phyloP scores from a whole-genome alignment of 768 basidiomycete genomes.

The Wakefieldia striispora region DNA sequence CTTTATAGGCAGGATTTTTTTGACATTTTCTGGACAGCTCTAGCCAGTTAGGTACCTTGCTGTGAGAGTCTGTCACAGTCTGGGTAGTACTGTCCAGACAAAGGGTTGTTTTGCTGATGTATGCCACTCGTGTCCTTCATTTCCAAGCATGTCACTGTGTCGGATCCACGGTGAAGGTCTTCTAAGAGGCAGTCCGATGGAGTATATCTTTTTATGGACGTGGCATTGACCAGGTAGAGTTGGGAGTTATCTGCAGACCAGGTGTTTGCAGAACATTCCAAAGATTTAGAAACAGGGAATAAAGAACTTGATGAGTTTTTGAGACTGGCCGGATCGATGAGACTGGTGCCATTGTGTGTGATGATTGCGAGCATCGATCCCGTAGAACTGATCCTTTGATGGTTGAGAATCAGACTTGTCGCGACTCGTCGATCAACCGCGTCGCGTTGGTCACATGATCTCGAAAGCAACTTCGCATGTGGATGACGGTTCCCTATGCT shows the following conservation, averaged over 20 bases:
- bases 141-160: slow-evolving; percentile 30
- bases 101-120: too few relatives aligned
- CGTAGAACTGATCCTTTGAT: slow-evolving; percentile 2
- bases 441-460: slow-evolving; percentile 25
- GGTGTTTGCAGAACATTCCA: slow-evolving; percentile 26
- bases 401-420: not conserved
- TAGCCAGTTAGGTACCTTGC: too few relatives aligned
- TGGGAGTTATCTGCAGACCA: slow-evolving; percentile 59
- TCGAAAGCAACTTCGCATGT: too few relatives aligned
- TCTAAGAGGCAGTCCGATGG: slow-evolving; percentile 43
- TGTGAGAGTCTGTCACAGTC: too few relatives aligned
- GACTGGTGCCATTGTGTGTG: slow-evolving; percentile 45
- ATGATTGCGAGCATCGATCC: slow-evolving; percentile 52
- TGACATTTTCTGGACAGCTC: too few relatives aligned
- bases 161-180: slow-evolving; percentile 38
- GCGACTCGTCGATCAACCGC: slow-evolving; percentile 7
- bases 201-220: slow-evolving; percentile 53
- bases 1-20: too few relatives aligned
- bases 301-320: slow-evolving; percentile 41
- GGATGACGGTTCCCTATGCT: too few relatives aligned
- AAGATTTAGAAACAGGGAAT: slow-evolving; percentile 37
- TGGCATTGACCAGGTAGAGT: slow-evolving; percentile 52
- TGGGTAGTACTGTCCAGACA: too few relatives aligned
- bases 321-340: slow-evolving; percentile 47
- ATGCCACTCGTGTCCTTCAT: slow-evolving; percentile 36